Percentiles rank a stretch among this genome's conserved stretches.
phyloP scores from a whole-genome alignment of 2,329 filamentous ascomycete genomes.

The Aspergillus sclerotialis region DNA sequence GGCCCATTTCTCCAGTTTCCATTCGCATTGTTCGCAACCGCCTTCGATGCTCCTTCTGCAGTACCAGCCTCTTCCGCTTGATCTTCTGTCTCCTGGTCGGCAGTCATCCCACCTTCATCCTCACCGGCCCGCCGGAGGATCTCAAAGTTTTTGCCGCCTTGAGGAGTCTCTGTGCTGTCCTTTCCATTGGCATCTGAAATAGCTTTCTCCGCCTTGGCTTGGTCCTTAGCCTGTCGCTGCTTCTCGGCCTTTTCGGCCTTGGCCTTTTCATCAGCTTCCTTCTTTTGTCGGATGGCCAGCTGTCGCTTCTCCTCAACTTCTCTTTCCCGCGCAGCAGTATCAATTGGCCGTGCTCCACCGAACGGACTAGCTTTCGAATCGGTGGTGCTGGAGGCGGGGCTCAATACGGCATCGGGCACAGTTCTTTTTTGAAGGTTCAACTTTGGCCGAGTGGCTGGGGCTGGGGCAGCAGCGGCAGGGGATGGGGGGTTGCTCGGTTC shows the following conservation, averaged over 20 bases:
- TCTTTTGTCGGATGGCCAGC: conserved; percentile 69
- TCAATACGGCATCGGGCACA: conserved; percentile 64
- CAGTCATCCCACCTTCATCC: conserved; percentile 41
- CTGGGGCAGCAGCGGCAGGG: conserved; percentile 55
- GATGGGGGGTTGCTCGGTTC: conserved; percentile 71
- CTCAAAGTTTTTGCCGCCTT: conserved; percentile 46
- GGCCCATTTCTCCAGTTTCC: conserved; percentile 36
- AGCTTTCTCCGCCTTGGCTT: conserved; percentile 30
- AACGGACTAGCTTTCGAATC: conserved; percentile 89
- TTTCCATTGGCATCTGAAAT: conserved; percentile 32
- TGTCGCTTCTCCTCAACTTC: conserved; percentile 85
- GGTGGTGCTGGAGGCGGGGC: conserved; percentile 33
- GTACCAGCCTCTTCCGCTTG: conserved; percentile 39
- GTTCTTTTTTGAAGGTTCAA: conserved; percentile 88
- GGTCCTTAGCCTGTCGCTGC: conserved; percentile 42
- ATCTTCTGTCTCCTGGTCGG: conserved; percentile 46
- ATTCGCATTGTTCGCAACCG: conserved; percentile 37
- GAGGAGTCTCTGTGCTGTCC: conserved; percentile 32
- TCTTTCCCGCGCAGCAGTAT: conserved; percentile 81
- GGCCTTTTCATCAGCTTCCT: conserved; percentile 77
- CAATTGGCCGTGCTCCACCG: conserved; percentile 86
- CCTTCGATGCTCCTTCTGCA: conserved; percentile 46
- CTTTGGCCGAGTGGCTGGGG: conserved; percentile 63
- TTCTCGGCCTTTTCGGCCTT: conserved; percentile 65
- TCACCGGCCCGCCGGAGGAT: conserved; percentile 47